These are phyloP conservation scores for Clathrospora elynae DNA, from an alignment of 2,329 filamentous ascomycete species.

Conservation along the genomic window DNA sequence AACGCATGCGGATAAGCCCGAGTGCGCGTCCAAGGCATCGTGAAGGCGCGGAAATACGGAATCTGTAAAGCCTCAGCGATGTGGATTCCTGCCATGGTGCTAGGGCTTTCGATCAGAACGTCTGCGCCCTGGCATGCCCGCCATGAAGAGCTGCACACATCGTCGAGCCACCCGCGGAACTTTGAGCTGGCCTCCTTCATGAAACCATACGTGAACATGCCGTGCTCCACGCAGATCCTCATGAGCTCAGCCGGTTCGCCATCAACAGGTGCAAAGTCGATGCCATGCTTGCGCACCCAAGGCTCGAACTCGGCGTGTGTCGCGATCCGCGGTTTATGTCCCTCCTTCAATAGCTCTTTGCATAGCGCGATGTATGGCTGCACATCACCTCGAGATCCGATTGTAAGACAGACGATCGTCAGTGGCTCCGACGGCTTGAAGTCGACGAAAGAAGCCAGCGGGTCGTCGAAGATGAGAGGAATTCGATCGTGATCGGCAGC, in stretches of 20 bases:
- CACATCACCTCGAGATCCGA: constrained; percentile 93
- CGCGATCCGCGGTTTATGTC: constrained; percentile 84
- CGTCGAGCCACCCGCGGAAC: constrained; percentile 94
- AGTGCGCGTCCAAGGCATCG: constrained; percentile 98
- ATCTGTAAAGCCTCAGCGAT: constrained; percentile 92
- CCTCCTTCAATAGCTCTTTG: constrained; percentile 85
- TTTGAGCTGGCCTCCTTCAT: constrained; percentile 73
- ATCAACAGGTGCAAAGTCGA: constrained; percentile 85
- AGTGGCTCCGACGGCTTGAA: constrained; percentile 84
- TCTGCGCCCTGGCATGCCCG: constrained; percentile 83
- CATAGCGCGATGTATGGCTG: constrained; percentile 97
- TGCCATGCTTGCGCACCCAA: constrained; percentile 92
- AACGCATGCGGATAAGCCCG: constrained; percentile 96
- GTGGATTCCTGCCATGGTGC: constrained; percentile 96
- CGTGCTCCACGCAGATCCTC: constrained; percentile 94
- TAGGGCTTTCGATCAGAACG: constrained; percentile 91
- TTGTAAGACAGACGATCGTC: constrained; percentile 89
- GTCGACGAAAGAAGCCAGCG: constrained; percentile 82
- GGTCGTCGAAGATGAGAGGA: constrained; percentile 87
- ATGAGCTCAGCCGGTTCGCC: constrained; percentile 94
- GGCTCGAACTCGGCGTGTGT: constrained; percentile 88
- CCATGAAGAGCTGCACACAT: constrained; percentile 81
- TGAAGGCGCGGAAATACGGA: constrained; percentile 96
- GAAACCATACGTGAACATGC: constrained; percentile 94
- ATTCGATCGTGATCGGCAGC: constrained; percentile 60